Evolutionary conservation across 2,329 filamentous ascomycete genomes (phyloP).

Genomic region (Amylocarpus encephaloides): DNA sequence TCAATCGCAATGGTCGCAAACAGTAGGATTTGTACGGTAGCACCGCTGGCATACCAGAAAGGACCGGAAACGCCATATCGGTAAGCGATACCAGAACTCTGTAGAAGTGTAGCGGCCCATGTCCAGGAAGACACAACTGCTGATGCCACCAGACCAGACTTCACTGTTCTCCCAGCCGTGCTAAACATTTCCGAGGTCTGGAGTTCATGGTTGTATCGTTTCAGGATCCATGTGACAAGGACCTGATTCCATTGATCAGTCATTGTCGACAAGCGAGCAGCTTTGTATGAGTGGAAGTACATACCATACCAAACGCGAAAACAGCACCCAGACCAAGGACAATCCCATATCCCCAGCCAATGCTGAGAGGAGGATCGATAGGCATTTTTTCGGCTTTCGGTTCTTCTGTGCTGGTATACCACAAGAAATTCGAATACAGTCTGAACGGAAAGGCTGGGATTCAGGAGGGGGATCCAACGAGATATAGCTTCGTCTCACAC

Average conservation of each 20-base stretch:
- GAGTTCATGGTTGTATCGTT: constrained; percentile 63
- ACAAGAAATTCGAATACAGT: neutral
- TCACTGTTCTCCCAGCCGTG: constrained; percentile 81
- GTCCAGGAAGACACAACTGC: constrained; percentile 94
- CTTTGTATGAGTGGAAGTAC: neutral
- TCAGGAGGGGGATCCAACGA: neutral
- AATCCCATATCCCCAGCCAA: constrained; percentile 56
- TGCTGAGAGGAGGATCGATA: constrained; percentile 28
- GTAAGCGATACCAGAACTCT: constrained; percentile 77
- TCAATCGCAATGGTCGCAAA: constrained; percentile 90
- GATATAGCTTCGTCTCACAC: constrained; percentile 1
- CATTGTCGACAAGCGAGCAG: neutral
- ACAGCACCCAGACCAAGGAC: constrained; percentile 53
- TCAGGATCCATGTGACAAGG: constrained; percentile 32
- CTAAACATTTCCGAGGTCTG: constrained; percentile 93
- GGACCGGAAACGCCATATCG: constrained; percentile 64
- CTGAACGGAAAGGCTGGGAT: neutral
- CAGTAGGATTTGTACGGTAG: constrained; percentile 79
- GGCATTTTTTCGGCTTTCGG: constrained; percentile 20
- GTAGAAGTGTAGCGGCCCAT: constrained; percentile 79
- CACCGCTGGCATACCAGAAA: constrained; percentile 63
- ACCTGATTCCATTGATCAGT: constrained; percentile 19
- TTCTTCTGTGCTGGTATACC: neutral
- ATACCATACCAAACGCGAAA: constrained; percentile 59
- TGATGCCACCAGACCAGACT: constrained; percentile 79